Conservation (phyloP, 106 monocot genomes). For the Cymbidium sinense region DNA sequence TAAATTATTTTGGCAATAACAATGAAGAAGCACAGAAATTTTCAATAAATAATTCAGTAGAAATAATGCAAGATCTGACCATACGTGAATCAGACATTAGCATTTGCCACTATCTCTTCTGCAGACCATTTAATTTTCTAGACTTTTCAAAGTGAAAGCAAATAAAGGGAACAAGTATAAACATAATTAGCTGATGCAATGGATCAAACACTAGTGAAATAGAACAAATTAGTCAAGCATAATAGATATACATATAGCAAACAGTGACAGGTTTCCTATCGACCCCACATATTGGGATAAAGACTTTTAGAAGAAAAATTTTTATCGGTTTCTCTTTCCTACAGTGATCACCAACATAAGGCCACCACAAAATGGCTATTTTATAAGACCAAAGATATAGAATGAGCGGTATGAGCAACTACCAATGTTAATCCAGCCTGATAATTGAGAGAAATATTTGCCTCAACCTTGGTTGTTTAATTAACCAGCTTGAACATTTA, state of each 20-base stretch:
- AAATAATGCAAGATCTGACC: slow-evolving; percentile 1
- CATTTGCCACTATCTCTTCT: background rate
- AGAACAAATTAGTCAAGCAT: background rate
- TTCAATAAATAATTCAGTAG: background rate
- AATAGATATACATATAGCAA: background rate
- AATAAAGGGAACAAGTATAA: background rate
- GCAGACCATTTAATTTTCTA: background rate
- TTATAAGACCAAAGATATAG: background rate
- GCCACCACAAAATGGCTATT: background rate
- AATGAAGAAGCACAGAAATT: background rate
- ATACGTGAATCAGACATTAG: no score
- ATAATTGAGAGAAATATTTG: no score
- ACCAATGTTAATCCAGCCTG: no score
- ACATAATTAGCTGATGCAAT: background rate
- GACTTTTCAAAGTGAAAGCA: background rate
- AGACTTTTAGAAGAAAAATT: no score
- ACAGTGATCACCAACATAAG: no score
- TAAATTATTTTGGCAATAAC: background rate
- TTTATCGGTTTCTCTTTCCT: no score
- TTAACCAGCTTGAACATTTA: no score
- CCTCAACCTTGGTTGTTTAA: no score
- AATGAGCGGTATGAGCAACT: no score
- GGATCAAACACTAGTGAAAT: background rate
- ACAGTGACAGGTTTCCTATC: no score
- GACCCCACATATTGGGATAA: no score